Base-by-base conservation (phyloP, 140 eudicot genomes). In the Senecio squalidus region DNA sequence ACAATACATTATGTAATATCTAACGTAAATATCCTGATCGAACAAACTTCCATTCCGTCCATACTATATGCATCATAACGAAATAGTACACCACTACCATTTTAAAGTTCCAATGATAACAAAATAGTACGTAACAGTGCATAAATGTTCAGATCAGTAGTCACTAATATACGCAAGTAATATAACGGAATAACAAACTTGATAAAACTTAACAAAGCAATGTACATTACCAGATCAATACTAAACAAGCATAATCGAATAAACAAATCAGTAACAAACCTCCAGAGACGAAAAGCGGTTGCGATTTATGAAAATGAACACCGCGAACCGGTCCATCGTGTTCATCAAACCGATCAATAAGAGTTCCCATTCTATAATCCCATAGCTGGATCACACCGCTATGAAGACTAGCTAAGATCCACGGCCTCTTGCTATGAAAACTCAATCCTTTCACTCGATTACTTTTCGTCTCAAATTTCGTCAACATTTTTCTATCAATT, bases 291-390 rank as follows among this genome's bases (percentile, higher is more conserved):
- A 44, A 85, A 9, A 85, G 83, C 6, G 95, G 95, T 69, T 86
- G 91, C 5, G 95, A 79, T 43, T 79, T 74, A 67, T 86, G 95
- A 57, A 86, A 86, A 62, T 85, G 95, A 34, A 85, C 95, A 20
- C 95, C 95, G 0, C 87, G 84, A 63, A 85, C 95, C 22, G 95
- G 95, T 5, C 95, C 95, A 62, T 86, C 91, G 24, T 82, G 91
- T 74, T 82, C 91, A 27, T 82, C 88, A 22, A 82, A 85, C 0
- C 95, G 83, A 62, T 86, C 95, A 33, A 85, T 79, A 29, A 82
- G 84, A 25, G 84, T 85, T 27, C 95, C 95, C 80, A 76, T 78
- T 6, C 87, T 70, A 54, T 78, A 85, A 61, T 82, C 95, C 95
- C 95, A 85, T 4, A 85, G 84, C 90, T 85, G 90, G 71, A 85